A percentile compares a stretch with the other conserved stretches of the same genome.
Conservation (phyloP, 257 asterid genomes). For the Solanum lycopersicoides region DNA sequence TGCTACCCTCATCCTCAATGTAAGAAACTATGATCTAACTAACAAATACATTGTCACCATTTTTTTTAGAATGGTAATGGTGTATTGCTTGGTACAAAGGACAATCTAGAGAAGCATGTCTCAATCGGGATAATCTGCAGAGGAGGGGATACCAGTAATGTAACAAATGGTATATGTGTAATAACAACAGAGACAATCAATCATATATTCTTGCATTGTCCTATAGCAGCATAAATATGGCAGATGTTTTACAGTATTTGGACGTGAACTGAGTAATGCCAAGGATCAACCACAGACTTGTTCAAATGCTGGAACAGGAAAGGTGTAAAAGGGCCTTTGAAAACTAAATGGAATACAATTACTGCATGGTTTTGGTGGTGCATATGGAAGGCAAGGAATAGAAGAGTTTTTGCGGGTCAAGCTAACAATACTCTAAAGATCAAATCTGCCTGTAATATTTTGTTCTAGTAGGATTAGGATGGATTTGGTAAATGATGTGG, state of each 20-base stretch:
- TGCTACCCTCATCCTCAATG: background rate
- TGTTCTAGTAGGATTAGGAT: background rate
- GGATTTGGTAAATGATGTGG: background rate
- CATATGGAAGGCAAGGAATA: background rate
- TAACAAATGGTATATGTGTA: background rate
- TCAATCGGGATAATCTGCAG: background rate
- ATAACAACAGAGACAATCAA: background rate
- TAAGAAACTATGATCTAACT: background rate
- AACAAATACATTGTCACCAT: background rate
- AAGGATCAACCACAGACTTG: background rate
- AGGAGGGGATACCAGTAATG: background rate
- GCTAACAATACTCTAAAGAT: background rate
- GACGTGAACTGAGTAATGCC: background rate
- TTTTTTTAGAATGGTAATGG: background rate
- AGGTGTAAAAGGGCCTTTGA: background rate
- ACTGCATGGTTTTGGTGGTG: background rate
- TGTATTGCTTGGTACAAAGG: background rate
- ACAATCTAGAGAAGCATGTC: background rate
- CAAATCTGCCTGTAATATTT: background rate
- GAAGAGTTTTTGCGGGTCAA: background rate
- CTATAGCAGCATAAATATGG: background rate
- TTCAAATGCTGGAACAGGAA: background rate
- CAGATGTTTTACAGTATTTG: background rate
- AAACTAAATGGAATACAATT: background rate
- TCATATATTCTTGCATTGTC: background rate